Percentiles rank a stretch among this genome's conserved stretches.
phyloP scores from a whole-genome alignment of 2,329 filamentous ascomycete species.

The Fusarium solani-melongenae region DNA sequence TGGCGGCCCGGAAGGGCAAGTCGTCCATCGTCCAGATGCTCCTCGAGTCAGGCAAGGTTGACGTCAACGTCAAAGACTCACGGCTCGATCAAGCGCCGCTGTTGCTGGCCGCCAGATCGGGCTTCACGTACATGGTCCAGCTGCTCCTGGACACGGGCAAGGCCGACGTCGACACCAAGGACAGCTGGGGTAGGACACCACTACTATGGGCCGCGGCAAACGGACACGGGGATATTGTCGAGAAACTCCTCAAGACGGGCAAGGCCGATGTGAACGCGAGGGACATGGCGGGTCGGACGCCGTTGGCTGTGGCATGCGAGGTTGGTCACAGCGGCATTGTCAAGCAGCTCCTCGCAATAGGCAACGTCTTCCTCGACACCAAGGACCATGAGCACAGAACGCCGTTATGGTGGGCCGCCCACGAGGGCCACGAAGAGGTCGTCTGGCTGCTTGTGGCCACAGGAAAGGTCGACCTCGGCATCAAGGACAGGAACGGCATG shows the following conservation, averaged over 20 bases:
- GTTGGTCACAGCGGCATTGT: not conserved
- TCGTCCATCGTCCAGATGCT: not conserved
- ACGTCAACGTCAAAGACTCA: not conserved
- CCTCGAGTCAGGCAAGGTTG: not conserved
- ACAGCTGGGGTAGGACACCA: not conserved
- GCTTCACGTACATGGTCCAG: not conserved
- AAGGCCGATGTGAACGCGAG: conserved; percentile 16
- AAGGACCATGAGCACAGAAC: not conserved
- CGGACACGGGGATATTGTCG: conserved; percentile 12
- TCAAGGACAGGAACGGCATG: not conserved
- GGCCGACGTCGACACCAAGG: not conserved
- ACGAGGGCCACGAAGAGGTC: not conserved
- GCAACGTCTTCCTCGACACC: not conserved
- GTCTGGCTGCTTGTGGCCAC: not conserved
- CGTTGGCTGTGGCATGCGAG: not conserved
- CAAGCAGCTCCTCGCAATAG: not conserved
- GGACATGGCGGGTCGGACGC: not conserved
- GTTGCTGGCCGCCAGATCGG: not conserved
- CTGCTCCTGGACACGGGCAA: not conserved
- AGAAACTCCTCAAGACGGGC: conserved; percentile 27
- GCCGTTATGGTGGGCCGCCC: not conserved
- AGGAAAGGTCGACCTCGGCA: not conserved
- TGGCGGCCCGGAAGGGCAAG: not conserved
- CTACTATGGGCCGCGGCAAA: not conserved
- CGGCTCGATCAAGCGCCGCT: not conserved